Evolutionary conservation across 2,329 filamentous ascomycete species (phyloP).

Genomic region (Diaporthe citrichinensis): DNA sequence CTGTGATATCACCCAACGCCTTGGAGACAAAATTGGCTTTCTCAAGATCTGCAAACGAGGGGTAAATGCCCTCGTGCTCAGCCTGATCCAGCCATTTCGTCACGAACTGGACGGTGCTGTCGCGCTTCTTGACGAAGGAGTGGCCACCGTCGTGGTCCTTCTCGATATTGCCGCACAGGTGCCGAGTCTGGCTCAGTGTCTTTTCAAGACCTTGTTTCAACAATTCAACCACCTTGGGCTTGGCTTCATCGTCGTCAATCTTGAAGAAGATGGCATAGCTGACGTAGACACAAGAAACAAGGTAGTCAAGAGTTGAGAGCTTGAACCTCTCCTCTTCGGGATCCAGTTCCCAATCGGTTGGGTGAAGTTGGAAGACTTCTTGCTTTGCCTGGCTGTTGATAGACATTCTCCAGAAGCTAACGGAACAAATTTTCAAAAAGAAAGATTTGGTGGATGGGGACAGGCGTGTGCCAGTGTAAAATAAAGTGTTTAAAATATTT

Average conservation of each 20-base stretch:
- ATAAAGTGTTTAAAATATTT: no score
- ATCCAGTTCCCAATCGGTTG: slow-evolving; percentile 54
- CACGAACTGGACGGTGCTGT: slow-evolving; percentile 50
- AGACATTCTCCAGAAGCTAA: neutral
- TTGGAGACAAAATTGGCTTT: slow-evolving; percentile 51
- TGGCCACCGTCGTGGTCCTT: slow-evolving; percentile 52
- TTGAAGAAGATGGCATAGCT: slow-evolving; percentile 58
- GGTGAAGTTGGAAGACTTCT: slow-evolving; percentile 49
- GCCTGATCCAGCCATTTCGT: slow-evolving; percentile 54
- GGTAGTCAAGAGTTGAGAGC: slow-evolving; percentile 55
- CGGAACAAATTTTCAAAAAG: neutral
- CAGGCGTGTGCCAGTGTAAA: fast-evolving
- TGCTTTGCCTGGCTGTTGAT: neutral
- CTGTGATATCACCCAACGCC: slow-evolving; percentile 51
- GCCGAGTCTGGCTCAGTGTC: slow-evolving; percentile 45
- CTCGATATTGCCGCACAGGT: slow-evolving; percentile 57
- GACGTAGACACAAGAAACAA: slow-evolving; percentile 51
- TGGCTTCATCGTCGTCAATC: slow-evolving; percentile 49
- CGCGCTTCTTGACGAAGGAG: slow-evolving; percentile 48
- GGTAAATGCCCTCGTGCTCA: slow-evolving; percentile 48
- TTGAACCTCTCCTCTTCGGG: slow-evolving; percentile 54
- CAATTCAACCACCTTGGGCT: slow-evolving; percentile 41
- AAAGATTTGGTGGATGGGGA: no score
- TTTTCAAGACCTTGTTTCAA: slow-evolving; percentile 48
- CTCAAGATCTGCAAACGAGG: slow-evolving; percentile 56